Percentiles rank a stretch among this genome's conserved stretches.
phyloP scores from a whole-genome alignment of 2,329 filamentous ascomycete species.

The Colletotrichum liriopes region DNA sequence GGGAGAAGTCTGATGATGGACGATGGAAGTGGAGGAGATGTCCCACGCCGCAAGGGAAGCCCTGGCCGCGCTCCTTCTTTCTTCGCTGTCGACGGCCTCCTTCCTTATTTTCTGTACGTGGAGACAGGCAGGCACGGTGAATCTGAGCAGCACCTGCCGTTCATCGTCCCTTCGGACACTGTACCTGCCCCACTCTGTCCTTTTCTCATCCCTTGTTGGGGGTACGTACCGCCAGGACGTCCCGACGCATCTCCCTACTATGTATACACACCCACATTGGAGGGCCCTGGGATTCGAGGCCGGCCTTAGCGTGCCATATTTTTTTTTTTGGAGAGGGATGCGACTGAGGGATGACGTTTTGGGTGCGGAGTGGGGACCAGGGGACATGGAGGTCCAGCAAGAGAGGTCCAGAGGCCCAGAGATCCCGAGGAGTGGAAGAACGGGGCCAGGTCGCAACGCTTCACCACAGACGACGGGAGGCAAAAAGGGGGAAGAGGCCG shows the following conservation, averaged over 20 bases:
- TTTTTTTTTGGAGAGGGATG: constrained; percentile 5
- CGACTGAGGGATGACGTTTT: constrained; percentile 37
- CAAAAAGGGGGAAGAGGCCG: background rate
- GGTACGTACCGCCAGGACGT: background rate
- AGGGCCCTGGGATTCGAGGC: background rate
- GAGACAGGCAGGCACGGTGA: background rate
- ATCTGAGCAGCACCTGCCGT: background rate
- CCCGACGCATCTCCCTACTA: background rate
- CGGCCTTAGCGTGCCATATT: constrained; percentile 27
- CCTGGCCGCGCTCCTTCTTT: background rate
- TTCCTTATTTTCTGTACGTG: background rate
- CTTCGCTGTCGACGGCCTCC: background rate
- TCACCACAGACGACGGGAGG: background rate
- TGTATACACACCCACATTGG: background rate
- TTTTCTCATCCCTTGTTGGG: background rate
- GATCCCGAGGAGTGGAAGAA: constrained; percentile 1
- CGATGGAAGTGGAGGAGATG: constrained; percentile 1
- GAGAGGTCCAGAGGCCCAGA: background rate
- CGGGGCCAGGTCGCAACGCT: background rate
- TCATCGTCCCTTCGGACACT: constrained; percentile 5
- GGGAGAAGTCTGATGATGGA: constrained; percentile 1
- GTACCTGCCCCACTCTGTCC: background rate
- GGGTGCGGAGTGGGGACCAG: constrained; percentile 11
- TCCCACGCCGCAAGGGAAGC: background rate
- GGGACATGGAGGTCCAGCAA: constrained; percentile 2